These are phyloP conservation scores for Starmerella riodocensis DNA, from an alignment of 805 yeast species.

Conservation along the genomic window DNA sequence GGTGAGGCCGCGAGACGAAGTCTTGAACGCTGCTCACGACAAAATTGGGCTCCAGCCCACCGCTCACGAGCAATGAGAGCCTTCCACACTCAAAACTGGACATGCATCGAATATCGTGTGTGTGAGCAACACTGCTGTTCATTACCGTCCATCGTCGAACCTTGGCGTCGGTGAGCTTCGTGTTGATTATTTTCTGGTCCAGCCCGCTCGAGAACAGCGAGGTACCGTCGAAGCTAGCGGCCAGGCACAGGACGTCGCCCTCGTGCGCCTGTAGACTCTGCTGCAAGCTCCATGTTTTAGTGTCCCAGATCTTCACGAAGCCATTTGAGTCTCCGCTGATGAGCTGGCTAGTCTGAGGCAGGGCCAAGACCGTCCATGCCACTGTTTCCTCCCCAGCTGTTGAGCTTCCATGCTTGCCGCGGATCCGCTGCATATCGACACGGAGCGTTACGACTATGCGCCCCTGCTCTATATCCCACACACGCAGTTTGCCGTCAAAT, in stretches of 20 bases:
- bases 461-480: slow-evolving; percentile 56
- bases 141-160: slow-evolving; percentile 57
- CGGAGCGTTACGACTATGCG: slow-evolving; percentile 73
- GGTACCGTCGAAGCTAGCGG: slow-evolving; percentile 33
- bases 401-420: slow-evolving; percentile 30
- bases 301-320: slow-evolving; percentile 83
- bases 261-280: slow-evolving; percentile 78
- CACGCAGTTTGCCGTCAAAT: slow-evolving; percentile 81
- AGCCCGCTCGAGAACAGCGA: slow-evolving; percentile 79
- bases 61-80: slow-evolving; percentile 39
- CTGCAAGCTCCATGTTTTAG: slow-evolving; percentile 54
- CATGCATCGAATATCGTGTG: slow-evolving; percentile 73
- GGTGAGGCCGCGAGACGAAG: slow-evolving; percentile 57
- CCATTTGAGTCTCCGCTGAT: slow-evolving; percentile 98
- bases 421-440: slow-evolving; percentile 70
- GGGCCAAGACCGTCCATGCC: slow-evolving; percentile 71
- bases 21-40: slow-evolving; percentile 48
- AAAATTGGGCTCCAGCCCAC: slow-evolving; percentile 34
- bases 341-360: slow-evolving; percentile 52
- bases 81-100: slow-evolving; percentile 55
- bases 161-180: slow-evolving; percentile 36
- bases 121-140: slow-evolving; percentile 66
- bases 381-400: slow-evolving; percentile 43
- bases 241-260: slow-evolving; percentile 74
- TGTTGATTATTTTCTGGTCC: slow-evolving; percentile 77